Conservation (phyloP, 148 eudicot genomes). For the Rhododendron simsii region DNA sequence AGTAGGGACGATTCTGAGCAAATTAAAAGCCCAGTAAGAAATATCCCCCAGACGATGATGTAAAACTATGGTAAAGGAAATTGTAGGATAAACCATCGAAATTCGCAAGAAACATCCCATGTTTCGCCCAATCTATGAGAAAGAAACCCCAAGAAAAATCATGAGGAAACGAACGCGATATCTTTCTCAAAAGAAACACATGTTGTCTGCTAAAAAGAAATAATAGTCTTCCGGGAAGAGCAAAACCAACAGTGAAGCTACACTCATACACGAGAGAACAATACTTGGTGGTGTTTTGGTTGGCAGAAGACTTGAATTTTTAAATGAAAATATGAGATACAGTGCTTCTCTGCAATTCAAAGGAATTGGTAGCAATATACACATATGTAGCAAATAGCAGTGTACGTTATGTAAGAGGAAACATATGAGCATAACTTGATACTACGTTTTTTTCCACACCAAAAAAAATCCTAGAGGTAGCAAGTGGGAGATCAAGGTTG, state of each 20-base stretch:
- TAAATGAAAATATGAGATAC: not conserved
- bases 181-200: not conserved
- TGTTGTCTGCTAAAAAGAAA: not conserved
- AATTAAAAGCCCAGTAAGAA: not conserved
- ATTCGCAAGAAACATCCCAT: not conserved
- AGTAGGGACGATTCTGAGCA: not conserved
- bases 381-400: not conserved
- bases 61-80: not conserved
- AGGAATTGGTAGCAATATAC: not conserved
- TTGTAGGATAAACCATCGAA: not conserved
- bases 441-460: not conserved
- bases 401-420: not conserved
- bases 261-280: not conserved
- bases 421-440: not conserved
- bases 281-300: not conserved
- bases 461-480: not conserved
- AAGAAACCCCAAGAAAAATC: not conserved
- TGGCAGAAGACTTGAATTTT: not conserved
- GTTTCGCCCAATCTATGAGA: slow-evolving; percentile 1
- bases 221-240: not conserved
- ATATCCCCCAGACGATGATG: not conserved
- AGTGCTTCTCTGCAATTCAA: not conserved
- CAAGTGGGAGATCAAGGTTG: not conserved
- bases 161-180: not conserved
- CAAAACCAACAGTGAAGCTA: not conserved